Base-by-base conservation (phyloP, 1,284 basidiomycete genomes). In the Tranzscheliella williamsii region DNA sequence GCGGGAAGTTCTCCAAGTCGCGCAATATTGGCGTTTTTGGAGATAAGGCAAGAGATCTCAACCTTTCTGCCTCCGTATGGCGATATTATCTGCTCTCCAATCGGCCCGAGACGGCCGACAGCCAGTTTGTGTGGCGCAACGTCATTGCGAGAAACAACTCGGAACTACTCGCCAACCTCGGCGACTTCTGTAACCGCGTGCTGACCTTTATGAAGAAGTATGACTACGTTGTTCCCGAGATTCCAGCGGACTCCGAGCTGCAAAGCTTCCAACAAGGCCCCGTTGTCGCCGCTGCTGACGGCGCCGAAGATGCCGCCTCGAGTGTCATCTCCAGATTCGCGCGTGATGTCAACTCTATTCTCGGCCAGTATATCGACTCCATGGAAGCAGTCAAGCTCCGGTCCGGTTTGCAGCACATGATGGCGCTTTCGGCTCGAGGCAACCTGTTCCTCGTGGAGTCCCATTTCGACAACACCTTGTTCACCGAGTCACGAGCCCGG, bases 1-100 rank as follows among this genome's bases (percentile, higher is more conserved):
- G 91, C 45, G 94, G 93, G 42, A 99, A 99, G 79, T 99, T 99
- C 83, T 95, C 91, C 47, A 99, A 99, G 81, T 93, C 91, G 70
- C 86, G 90, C 67, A 92, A 92, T 68, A 87, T 96, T 50, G 95
- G 95, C 51, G 95, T 99, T 1, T 99, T 99, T 66, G 95, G 95
- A 26, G 91, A 93, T 65, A 88, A 88, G 30, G 95, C 95, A 0
- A 89, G 85, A 69, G 90, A 95, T 60, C 95, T 93, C 8, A 91
- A 91, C 5, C 87, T 96, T 33, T 89, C 93, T 24, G 81, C 91
- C 0, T 91, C 90, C 1, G 94, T 98, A 2, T 99, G 94, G 95
- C 84, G 95, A 60, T 99, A 96, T 80, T 98, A 96, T 79, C 83
- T 99, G 16, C 82, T 99, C 22, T 89, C 91, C 12, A 89, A 91